Evolutionary conservation across 2,329 filamentous ascomycete species (phyloP), one percentile per base, ranked within the genome.

Genomic region (Samsoniella hepiali): DNA sequence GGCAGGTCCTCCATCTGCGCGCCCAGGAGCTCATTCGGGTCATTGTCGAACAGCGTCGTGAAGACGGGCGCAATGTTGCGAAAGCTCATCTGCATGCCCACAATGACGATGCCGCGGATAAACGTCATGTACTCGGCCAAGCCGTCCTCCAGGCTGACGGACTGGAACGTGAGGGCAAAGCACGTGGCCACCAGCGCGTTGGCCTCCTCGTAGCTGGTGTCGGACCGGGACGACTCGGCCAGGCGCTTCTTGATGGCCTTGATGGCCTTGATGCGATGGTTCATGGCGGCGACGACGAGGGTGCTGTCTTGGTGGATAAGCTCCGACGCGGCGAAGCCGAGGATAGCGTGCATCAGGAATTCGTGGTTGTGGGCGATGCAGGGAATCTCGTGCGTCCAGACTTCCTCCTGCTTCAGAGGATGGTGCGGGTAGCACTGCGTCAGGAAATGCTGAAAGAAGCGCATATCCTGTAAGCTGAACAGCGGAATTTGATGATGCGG

Each of bases 341-440:
- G 80, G 58, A 91, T 87, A 5, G 88, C 86, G 71, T 91, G 88
- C 83, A 91, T 89, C 10, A 90, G 79, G 64, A 86, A 89, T 63
- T 88, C 84, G 67, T 88, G 82, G 64, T 84, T 85, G 66, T 90
- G 85, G 1, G 88, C 88, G 63, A 90, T 82, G 66, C 85, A 85
- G 0, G 88, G 87, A 10, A 91, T 82, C 63, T 88, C 82, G 32
- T 87, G 85, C 7, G 84, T 84, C 88, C 88, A 91, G 15, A 89
- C 79, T 8, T 81, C 78, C 66, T 90, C 86, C 65, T 87, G 86
- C 47, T 85, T 87, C 22, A 89, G 74, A 0, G 88, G 87, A 31
- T 89, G 79, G 71, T 87, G 83, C 2, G 88, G 88, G 69, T 85
- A 86, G 67, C 84, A 87, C 42, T 81, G 78, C 34, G 83, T 75